phyloP scores from a whole-genome alignment of 306 rosid genomes.

The Vigna radiata region DNA sequence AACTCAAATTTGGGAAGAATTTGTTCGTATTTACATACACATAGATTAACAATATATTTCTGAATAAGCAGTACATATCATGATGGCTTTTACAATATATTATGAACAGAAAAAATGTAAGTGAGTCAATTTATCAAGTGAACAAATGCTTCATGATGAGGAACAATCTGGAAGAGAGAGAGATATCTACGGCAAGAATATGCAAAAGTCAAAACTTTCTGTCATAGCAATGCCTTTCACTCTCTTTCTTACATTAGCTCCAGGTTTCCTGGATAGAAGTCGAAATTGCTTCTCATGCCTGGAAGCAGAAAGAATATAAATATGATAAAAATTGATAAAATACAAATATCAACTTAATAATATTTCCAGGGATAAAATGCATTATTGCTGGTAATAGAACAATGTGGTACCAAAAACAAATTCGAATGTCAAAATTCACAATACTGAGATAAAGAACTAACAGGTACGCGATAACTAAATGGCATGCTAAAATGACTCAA shows the following conservation, averaged over 20 bases:
- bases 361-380: conserved; percentile 16
- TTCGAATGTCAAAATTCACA: conserved; percentile 25
- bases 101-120: conserved; percentile 13
- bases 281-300: conserved; percentile 61
- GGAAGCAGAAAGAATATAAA: conserved; percentile 43
- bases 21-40: neutral
- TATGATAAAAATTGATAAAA: conserved; percentile 29
- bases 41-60: conserved; percentile 7
- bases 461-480: neutral
- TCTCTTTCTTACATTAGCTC: conserved; percentile 50
- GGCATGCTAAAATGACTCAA: neutral
- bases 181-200: conserved; percentile 36
- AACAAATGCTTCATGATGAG: conserved; percentile 29
- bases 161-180: conserved; percentile 15
- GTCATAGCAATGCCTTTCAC: conserved; percentile 56
- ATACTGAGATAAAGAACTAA: conserved; percentile 21
- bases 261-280: conserved; percentile 55
- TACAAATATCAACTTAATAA: neutral
- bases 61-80: conserved; percentile 18
- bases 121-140: conserved; percentile 31
- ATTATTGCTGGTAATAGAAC: conserved; percentile 13
- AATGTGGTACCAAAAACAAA: conserved; percentile 3
- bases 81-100: conserved; percentile 22
- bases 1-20: neutral
- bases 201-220: conserved; percentile 47